These are phyloP conservation scores for Aspergillus oerlinghausenensis DNA, from an alignment of 2,329 filamentous ascomycete species.

Conservation along the genomic window DNA sequence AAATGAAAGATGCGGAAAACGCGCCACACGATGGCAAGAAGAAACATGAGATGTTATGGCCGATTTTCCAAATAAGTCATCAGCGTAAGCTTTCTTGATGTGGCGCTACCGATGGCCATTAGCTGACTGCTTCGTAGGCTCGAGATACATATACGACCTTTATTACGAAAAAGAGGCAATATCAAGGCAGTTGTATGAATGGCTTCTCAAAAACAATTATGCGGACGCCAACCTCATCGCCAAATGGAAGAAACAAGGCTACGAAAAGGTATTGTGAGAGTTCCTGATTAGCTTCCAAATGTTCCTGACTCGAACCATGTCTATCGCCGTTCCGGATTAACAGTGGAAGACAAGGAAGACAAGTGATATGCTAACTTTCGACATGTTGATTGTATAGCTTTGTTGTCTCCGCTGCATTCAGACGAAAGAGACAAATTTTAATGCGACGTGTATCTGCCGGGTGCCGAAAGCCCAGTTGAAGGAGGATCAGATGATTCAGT, in stretches of 20 bases:
- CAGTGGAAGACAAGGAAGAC: not conserved
- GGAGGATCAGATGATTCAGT: slow-evolving; percentile 85
- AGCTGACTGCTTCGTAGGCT: slow-evolving; percentile 40
- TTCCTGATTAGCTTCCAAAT: slow-evolving; percentile 17
- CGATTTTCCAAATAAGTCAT: slow-evolving; percentile 95
- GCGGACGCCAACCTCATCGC: slow-evolving; percentile 93
- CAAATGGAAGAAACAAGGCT: slow-evolving; percentile 99
- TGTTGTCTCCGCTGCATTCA: slow-evolving; percentile 96
- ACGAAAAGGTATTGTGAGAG: slow-evolving; percentile 72
- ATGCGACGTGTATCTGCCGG: slow-evolving; percentile 92
- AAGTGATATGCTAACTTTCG: not conserved
- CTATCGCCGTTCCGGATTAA: not conserved
- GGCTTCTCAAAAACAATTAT: slow-evolving; percentile 93
- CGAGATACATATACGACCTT: slow-evolving; percentile 90
- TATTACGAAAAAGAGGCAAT: slow-evolving; percentile 99
- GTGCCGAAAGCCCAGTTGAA: slow-evolving; percentile 87
- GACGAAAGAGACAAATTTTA: slow-evolving; percentile 99
- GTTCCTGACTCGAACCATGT: not conserved
- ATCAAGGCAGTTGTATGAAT: slow-evolving; percentile 86
- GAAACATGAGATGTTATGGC: slow-evolving; percentile 93
- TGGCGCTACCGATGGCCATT: not conserved
- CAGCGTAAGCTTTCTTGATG: slow-evolving; percentile 57
- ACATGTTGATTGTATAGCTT: slow-evolving; percentile 49
- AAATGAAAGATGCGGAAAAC: slow-evolving; percentile 80
- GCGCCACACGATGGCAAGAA: slow-evolving; percentile 71